Conservation (phyloP, 306 rosid species). For the Leucaena leucocephala region DNA sequence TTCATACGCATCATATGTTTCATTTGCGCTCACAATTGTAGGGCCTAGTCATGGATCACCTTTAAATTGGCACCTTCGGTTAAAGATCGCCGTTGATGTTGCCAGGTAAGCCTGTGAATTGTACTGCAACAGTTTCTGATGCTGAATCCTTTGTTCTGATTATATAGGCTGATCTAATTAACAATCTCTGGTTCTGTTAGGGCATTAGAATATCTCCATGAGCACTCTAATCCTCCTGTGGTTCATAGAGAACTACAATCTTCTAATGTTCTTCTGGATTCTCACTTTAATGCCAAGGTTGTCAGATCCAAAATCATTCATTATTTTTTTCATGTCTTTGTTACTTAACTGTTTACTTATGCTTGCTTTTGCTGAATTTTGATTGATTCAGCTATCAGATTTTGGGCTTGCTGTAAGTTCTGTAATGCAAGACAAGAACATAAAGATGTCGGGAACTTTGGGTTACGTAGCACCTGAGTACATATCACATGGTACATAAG, state of each 20-base stretch:
- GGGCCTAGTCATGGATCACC: constrained; percentile 72
- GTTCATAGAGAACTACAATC: constrained; percentile 82
- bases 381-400: constrained; percentile 73
- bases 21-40: constrained; percentile 38
- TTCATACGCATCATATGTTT: constrained; percentile 21
- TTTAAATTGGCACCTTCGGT: constrained; percentile 79
- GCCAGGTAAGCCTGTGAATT: constrained; percentile 59
- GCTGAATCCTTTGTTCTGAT: not conserved
- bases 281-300: constrained; percentile 84
- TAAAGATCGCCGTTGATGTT: constrained; percentile 82
- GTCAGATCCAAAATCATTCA: constrained; percentile 36
- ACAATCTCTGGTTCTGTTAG: constrained; percentile 45
- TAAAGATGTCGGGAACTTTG: constrained; percentile 73
- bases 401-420: constrained; percentile 74
- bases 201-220: constrained; percentile 91
- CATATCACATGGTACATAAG: constrained; percentile 69
- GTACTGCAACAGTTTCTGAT: constrained; percentile 3
- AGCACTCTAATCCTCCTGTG: constrained; percentile 77
- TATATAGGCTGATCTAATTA: constrained; percentile 3
- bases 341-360: constrained; percentile 17
- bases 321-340: constrained; percentile 9
- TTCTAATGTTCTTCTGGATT: constrained; percentile 85
- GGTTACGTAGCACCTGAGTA: constrained; percentile 87
- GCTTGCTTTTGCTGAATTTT: constrained; percentile 42
- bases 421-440: constrained; percentile 64